phyloP scores from a whole-genome alignment of 2,329 filamentous ascomycete species.

The Arthrobotrys iridis region DNA sequence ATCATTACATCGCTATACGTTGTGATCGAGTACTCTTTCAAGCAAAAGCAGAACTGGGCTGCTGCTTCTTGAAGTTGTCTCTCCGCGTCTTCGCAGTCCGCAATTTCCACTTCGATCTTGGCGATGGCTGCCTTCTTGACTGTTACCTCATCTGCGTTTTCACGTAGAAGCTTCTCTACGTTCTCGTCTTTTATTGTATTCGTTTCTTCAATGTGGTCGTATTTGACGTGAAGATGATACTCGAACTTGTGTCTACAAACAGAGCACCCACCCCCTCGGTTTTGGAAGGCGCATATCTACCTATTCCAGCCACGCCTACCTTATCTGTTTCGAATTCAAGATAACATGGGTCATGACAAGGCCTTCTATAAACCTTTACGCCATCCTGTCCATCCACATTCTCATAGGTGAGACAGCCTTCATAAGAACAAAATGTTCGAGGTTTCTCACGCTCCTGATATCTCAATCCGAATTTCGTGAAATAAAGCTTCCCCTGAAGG shows the following conservation, averaged over 20 bases:
- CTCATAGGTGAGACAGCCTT: conserved; percentile 59
- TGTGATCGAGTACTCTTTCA: conserved; percentile 62
- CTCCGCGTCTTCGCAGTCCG: conserved; percentile 60
- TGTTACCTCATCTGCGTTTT: conserved; percentile 57
- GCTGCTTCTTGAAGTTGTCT: conserved; percentile 60
- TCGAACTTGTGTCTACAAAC: conserved; percentile 58
- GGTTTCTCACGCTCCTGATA: conserved; percentile 57
- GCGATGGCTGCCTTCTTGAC: conserved; percentile 58
- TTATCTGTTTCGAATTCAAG: too few relatives aligned
- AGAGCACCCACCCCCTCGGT: conserved; percentile 59
- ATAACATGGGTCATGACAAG: conserved; percentile 60
- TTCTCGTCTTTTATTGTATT: conserved; percentile 54
- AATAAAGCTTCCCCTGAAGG: conserved; percentile 58
- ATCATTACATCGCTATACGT: conserved; percentile 63
- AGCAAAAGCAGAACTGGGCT: conserved; percentile 61
- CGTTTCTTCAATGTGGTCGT: conserved; percentile 58
- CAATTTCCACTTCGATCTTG: conserved; percentile 56
- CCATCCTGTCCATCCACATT: conserved; percentile 54
- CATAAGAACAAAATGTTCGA: conserved; percentile 60
- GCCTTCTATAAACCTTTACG: conserved; percentile 59
- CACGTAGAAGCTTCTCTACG: conserved; percentile 49
- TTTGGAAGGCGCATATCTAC: conserved; percentile 58
- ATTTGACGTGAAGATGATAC: conserved; percentile 61
- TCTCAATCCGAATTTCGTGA: conserved; percentile 58
- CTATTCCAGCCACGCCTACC: conserved; percentile 58